Conservation (phyloP, 1,284 basidiomycete genomes). For the Meripilus lineatus region DNA sequence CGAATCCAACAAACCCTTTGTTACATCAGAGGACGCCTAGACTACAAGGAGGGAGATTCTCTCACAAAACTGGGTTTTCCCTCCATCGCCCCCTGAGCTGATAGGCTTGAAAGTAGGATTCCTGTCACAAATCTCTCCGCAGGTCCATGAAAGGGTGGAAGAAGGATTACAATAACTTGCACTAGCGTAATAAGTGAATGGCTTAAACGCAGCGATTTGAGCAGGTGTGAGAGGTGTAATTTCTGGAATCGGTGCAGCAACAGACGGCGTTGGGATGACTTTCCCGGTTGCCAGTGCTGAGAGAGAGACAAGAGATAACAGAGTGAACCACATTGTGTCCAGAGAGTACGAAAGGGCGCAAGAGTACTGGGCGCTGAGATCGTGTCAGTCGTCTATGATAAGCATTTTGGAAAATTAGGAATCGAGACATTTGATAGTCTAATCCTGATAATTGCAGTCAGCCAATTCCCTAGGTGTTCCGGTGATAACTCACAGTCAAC, state of each 20-base stretch:
- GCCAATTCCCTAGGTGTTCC: no score
- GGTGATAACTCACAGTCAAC: no score
- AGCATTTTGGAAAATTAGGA: no score
- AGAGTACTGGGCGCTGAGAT: no score
- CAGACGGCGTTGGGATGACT: no score
- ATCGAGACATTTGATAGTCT: no score
- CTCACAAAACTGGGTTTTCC: constrained; percentile 43
- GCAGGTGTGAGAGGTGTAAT: constrained; percentile 27
- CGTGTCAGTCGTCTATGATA: no score
- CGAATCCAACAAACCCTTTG: constrained; percentile 44
- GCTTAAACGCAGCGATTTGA: constrained; percentile 32
- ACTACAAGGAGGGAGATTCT: constrained; percentile 7
- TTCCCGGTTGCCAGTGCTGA: no score
- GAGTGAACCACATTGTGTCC: no score
- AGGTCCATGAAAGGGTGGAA: constrained; percentile 29
- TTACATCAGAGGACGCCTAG: constrained; percentile 18
- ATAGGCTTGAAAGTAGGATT: constrained; percentile 53
- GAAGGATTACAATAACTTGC: constrained; percentile 31
- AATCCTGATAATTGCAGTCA: no score
- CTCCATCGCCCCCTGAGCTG: constrained; percentile 60
- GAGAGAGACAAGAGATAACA: no score
- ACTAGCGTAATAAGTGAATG: constrained; percentile 36
- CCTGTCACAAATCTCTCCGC: constrained; percentile 35
- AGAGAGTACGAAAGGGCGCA: no score
- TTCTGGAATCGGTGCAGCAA: constrained; percentile 12